Evolutionary conservation across 306 rosid genomes (phyloP).

Genomic region (Rosa persica): DNA sequence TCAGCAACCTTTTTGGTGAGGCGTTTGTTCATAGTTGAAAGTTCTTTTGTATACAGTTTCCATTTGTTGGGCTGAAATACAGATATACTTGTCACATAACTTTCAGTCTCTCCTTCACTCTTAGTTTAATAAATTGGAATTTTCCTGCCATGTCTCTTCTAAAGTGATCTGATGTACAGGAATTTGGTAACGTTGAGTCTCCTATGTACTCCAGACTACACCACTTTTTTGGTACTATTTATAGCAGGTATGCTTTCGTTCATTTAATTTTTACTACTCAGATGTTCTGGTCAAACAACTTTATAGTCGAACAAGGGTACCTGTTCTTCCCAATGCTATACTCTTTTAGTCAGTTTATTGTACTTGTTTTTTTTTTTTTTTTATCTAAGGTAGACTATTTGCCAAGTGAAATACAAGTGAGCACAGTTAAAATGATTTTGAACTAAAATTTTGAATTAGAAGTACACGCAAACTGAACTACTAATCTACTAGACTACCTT

Average conservation of each 20-base stretch:
- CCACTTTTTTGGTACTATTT: slow-evolving; percentile 67
- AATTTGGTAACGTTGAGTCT: slow-evolving; percentile 84
- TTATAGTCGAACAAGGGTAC: too few relatives aligned
- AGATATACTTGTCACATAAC: not conserved
- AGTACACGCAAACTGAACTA: not conserved
- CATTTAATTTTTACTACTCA: not conserved
- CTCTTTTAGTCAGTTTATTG: not conserved
- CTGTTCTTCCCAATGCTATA: not conserved
- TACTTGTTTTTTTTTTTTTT: not conserved
- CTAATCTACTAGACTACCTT: not conserved
- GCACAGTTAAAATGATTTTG: not conserved
- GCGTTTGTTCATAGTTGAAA: slow-evolving; percentile 1
- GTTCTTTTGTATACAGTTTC: not conserved
- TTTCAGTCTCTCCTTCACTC: not conserved
- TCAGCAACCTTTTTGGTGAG: slow-evolving; percentile 85
- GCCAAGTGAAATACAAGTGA: not conserved
- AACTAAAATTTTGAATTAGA: not conserved
- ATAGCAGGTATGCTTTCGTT: slow-evolving; percentile 54
- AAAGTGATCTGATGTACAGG: slow-evolving; percentile 48
- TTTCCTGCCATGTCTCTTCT: slow-evolving; percentile 3
- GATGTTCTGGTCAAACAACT: not conserved
- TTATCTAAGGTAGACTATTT: not conserved
- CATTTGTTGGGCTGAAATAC: not conserved
- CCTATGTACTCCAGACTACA: slow-evolving; percentile 82
- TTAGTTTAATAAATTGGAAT: not conserved